Percentiles rank a stretch among this genome's conserved stretches.
phyloP scores from a whole-genome alignment of 2,329 filamentous ascomycete species.

The Aspergillus neoniger region DNA sequence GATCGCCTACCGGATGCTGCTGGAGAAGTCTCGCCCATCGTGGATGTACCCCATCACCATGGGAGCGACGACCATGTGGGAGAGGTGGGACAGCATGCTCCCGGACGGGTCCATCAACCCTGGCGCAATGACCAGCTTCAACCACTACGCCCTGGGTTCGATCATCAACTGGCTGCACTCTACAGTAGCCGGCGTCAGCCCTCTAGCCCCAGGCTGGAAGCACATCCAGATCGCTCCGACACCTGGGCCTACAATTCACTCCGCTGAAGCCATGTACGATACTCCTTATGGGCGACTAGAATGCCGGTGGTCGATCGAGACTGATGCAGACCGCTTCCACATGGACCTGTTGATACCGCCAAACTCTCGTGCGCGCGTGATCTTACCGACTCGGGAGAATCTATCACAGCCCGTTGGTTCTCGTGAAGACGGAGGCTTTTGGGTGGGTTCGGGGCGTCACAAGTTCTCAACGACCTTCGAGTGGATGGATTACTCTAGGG shows the following conservation, averaged over 20 bases:
- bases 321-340: too few relatives aligned
- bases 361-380: too few relatives aligned
- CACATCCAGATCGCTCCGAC: slow-evolving; percentile 30
- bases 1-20: slow-evolving; percentile 45
- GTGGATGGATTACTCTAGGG: too few relatives aligned
- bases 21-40: slow-evolving; percentile 36
- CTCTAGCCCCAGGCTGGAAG: slow-evolving; percentile 36
- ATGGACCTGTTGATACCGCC: too few relatives aligned
- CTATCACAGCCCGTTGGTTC: too few relatives aligned
- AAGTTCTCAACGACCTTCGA: too few relatives aligned
- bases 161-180: slow-evolving; percentile 44
- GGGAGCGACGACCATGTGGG: slow-evolving; percentile 48
- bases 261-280: too few relatives aligned
- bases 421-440: too few relatives aligned
- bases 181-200: slow-evolving; percentile 26
- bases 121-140: slow-evolving; percentile 47
- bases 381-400: too few relatives aligned
- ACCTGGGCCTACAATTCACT: slow-evolving; percentile 22
- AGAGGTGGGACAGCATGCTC: slow-evolving; percentile 47
- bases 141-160: slow-evolving; percentile 47
- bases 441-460: too few relatives aligned
- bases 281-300: too few relatives aligned
- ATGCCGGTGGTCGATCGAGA: too few relatives aligned
- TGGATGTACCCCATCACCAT: slow-evolving; percentile 46
- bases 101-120: slow-evolving; percentile 43